Evolutionary conservation across 2,329 filamentous ascomycete genomes (phyloP), one percentile per base, ranked within the genome.

Genomic region (Zasmidium cellare): DNA sequence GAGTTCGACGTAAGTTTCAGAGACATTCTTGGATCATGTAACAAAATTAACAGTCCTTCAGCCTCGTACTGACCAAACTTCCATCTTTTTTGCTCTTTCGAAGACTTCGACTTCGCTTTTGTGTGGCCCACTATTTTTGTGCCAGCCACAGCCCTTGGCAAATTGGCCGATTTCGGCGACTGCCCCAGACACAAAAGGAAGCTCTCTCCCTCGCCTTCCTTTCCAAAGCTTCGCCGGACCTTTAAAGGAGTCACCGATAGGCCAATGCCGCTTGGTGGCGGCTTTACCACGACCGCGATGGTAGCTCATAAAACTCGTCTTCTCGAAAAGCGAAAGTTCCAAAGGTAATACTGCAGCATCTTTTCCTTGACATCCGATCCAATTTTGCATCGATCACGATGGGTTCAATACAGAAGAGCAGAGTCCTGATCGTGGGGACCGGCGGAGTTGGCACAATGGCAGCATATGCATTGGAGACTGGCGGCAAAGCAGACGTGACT

Each of bases 371-470:
- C 24, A 14, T 46, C 31, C 11, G 16, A 9, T 18, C 35, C 19
- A 9, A 19, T 23, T 51, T 46, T 18, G n/a, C 35, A 19, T 22
- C 54, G 18, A 51, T 12, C 49, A 59, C 1, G 5, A 62, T 62
- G 60, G 57, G 48, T 14, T 57, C 56, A 16, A 24, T 53, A 19
- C 44, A 49, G 12, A 78, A 77, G 59, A 59, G 72, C 2, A 75
- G 71, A 22, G 74, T 85, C 2, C 75, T 85, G 3, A 67, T 86
- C 3, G 71, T 86, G 14, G 84, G 84, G 19, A 75, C 76, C 9
- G 84, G 84, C 9, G 82, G 81, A 6, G 79, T 85, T 1, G 84
- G 84, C 22, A 79, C 82, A 0, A 82, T 86, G 65, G 79, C 80
- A 2, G 82, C 82, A 3, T 79, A 83, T 46, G 80, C 79, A 23